phyloP scores from a whole-genome alignment of 2,329 filamentous ascomycete species.

The Apiospora koreana region DNA sequence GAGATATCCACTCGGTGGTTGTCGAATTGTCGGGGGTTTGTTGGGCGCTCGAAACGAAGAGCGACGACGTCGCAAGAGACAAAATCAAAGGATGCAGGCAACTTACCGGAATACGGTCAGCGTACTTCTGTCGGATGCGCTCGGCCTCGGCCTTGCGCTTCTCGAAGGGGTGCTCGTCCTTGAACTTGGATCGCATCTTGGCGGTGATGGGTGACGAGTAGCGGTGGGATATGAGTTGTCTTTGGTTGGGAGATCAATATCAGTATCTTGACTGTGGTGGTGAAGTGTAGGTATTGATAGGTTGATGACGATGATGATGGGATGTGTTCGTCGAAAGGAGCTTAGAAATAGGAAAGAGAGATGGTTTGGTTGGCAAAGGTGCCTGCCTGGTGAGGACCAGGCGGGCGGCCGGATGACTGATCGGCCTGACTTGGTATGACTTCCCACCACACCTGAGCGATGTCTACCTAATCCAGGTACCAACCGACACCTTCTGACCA shows the following conservation, averaged over 20 bases:
- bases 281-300: conserved; percentile 4
- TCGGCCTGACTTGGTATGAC: neutral
- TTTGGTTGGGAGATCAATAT: neutral
- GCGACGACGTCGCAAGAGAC: neutral
- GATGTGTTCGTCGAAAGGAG: neutral
- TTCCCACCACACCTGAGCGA: neutral
- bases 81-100: conserved; percentile 18
- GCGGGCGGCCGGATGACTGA: conserved; percentile 9
- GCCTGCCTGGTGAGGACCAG: neutral
- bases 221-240: neutral
- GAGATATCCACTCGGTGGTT: neutral
- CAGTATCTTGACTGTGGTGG: neutral
- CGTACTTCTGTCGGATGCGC: conserved; percentile 98
- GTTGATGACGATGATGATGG: neutral
- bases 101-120: conserved; percentile 95
- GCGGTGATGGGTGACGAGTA: conserved; percentile 26
- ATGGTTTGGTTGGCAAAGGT: neutral
- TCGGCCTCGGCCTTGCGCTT: conserved; percentile 99
- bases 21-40: neutral
- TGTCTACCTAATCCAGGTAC: conserved; percentile 1
- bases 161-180: conserved; percentile 99
- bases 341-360: conserved; percentile 10
- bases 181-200: conserved; percentile 98
- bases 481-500: neutral
- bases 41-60: neutral